Conservation (phyloP, 352 stramenopile species). For the Globisporangium carolinianum region DNA sequence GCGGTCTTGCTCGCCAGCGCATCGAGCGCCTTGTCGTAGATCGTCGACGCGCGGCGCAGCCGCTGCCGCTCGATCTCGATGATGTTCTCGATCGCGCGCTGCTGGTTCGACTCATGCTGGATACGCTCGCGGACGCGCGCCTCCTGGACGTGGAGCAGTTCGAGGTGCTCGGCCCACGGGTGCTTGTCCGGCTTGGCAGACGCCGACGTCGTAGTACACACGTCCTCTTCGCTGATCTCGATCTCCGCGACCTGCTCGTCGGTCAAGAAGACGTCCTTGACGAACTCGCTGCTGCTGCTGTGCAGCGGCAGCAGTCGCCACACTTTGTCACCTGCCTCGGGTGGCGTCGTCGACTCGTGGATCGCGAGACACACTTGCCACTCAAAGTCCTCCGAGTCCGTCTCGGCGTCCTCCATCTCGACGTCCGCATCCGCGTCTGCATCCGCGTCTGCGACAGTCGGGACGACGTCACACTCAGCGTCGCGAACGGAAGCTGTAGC, state of each 20-base stretch:
- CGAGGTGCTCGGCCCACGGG: slow-evolving; percentile 46
- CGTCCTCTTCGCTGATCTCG: slow-evolving; percentile 57
- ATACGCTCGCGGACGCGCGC: slow-evolving; percentile 42
- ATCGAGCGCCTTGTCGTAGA: slow-evolving; percentile 55
- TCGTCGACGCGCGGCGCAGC: slow-evolving; percentile 38
- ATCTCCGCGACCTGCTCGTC: slow-evolving; percentile 54
- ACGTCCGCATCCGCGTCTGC: slow-evolving; percentile 6
- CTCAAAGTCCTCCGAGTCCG: slow-evolving; percentile 17
- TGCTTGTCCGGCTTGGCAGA: slow-evolving; percentile 16
- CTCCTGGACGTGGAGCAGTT: slow-evolving; percentile 49
- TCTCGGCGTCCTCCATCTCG: slow-evolving; percentile 13
- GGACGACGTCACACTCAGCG: no score
- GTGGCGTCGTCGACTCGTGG: slow-evolving; percentile 7
- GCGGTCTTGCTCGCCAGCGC: slow-evolving; percentile 37
- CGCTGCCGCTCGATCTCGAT: slow-evolving; percentile 71
- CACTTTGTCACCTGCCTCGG: slow-evolving; percentile 2
- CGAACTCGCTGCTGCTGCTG: slow-evolving; percentile 38
- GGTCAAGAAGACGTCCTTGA: slow-evolving; percentile 44
- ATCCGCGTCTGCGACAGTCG: background rate
- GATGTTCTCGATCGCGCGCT: slow-evolving; percentile 55
- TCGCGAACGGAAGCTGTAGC: no score
- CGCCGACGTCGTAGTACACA: slow-evolving; percentile 23
- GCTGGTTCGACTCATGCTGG: slow-evolving; percentile 43
- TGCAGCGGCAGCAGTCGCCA: slow-evolving; percentile 61
- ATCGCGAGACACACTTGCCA: slow-evolving; percentile 52